Conservation (phyloP, 1,139 yeast species). For the Yamadazyma siamensis region DNA sequence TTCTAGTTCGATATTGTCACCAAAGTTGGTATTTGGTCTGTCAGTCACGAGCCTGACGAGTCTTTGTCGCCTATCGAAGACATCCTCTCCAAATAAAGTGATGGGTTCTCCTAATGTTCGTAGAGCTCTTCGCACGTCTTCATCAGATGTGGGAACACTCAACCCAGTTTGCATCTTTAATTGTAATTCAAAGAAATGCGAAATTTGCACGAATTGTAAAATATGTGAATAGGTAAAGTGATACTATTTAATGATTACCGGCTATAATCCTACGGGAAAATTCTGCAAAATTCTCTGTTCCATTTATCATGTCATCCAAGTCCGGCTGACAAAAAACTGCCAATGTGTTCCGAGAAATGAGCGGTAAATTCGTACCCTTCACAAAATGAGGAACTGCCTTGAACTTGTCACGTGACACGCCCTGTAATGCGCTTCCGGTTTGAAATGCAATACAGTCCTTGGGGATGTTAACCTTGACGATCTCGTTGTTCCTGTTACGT, state of each 20-base stretch:
- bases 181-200: too few relatives aligned
- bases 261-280: conserved; percentile 39
- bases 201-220: too few relatives aligned
- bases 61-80: conserved; percentile 58
- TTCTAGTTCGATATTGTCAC: conserved; percentile 19
- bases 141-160: conserved; percentile 64
- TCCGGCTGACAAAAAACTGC: conserved; percentile 68
- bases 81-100: conserved; percentile 59
- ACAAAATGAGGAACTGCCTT: conserved; percentile 64
- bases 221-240: not conserved
- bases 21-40: conserved; percentile 12
- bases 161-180: too few relatives aligned
- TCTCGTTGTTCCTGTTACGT: conserved; percentile 41
- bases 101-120: conserved; percentile 56
- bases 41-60: conserved; percentile 28
- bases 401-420: conserved; percentile 47
- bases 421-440: conserved; percentile 61
- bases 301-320: conserved; percentile 46
- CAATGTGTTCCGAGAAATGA: conserved; percentile 51
- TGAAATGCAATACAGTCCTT: conserved; percentile 58
- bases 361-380: conserved; percentile 34
- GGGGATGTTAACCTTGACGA: conserved; percentile 55
- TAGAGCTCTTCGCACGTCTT: conserved; percentile 50
- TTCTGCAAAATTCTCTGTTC: conserved; percentile 45
- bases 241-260: conserved; percentile 23